These are phyloP conservation scores for Pueraria montana DNA, from an alignment of 306 rosid species.

Conservation along the genomic window DNA sequence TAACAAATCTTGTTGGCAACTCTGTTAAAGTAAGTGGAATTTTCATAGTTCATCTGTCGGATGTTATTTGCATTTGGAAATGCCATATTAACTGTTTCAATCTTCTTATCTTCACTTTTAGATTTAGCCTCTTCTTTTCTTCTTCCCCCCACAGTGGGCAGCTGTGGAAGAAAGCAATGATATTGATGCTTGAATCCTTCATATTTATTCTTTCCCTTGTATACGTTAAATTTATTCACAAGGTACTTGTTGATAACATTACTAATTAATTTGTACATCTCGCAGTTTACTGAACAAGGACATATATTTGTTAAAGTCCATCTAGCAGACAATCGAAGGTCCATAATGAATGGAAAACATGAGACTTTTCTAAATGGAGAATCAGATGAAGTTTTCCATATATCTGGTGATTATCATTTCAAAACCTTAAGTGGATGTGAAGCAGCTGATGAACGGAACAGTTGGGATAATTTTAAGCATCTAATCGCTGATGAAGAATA, in stretches of 20 bases:
- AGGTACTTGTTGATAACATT: constrained; percentile 31
- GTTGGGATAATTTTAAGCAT: constrained; percentile 79
- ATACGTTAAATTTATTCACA: constrained; percentile 7
- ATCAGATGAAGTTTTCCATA: constrained; percentile 56
- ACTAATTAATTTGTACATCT: constrained; percentile 39
- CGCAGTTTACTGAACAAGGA: constrained; percentile 93
- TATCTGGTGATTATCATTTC: constrained; percentile 56
- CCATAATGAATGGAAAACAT: constrained; percentile 56
- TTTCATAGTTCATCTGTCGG: neutral
- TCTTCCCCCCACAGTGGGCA: neutral
- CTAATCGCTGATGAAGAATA: constrained; percentile 63
- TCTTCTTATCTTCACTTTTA: neutral
- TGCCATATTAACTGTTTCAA: neutral
- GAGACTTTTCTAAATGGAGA: constrained; percentile 64
- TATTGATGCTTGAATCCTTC: constrained; percentile 8
- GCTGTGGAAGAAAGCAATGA: neutral
- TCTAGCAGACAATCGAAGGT: constrained; percentile 62
- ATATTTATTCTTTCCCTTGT: constrained; percentile 13
- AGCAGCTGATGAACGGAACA: constrained; percentile 85
- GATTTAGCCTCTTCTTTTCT: neutral
- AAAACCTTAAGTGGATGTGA: constrained; percentile 84
- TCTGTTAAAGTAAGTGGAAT: constrained; percentile 79
- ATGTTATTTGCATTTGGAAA: constrained; percentile 12
- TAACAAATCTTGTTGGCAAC: constrained; percentile 94
- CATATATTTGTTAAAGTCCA: constrained; percentile 90